Percentiles rank a stretch among this genome's conserved stretches.
Conservation (phyloP, 768 basidiomycete species). For the Macrolepiota dolichaula region DNA sequence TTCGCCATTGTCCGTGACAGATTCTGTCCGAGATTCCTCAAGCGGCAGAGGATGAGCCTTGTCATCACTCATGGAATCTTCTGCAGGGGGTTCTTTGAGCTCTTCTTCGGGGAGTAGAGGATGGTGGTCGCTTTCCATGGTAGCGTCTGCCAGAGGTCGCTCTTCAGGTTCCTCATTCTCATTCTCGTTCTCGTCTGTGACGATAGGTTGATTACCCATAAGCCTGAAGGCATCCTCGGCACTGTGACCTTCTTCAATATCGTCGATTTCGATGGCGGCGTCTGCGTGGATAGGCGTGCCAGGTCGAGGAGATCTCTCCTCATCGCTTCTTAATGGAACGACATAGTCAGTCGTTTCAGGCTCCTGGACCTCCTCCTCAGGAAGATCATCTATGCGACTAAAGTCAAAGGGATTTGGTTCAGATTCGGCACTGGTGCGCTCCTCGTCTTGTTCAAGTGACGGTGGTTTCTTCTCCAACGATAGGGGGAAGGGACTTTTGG, state of each 20-base stretch:
- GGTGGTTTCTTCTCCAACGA: slow-evolving; percentile 11
- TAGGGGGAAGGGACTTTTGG: slow-evolving; percentile 63
- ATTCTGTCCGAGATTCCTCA: neutral
- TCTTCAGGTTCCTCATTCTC: neutral
- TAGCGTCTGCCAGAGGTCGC: neutral
- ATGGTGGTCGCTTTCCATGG: neutral
- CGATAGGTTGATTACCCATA: slow-evolving; percentile 5
- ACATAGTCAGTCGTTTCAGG: neutral
- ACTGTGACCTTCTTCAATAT: neutral
- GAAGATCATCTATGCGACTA: neutral
- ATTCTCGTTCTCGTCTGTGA: neutral
- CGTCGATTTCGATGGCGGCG: neutral
- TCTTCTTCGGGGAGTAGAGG: neutral
- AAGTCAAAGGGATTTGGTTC: slow-evolving; percentile 12
- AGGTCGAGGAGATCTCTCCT: slow-evolving; percentile 1
- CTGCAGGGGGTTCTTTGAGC: neutral
- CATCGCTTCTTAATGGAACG: slow-evolving; percentile 9
- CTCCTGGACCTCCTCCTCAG: neutral
- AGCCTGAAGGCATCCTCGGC: slow-evolving; percentile 5
- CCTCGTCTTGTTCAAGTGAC: slow-evolving; percentile 23
- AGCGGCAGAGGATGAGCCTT: neutral
- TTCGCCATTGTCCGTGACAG: neutral
- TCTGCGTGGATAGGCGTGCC: neutral
- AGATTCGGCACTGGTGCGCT: slow-evolving; percentile 23
- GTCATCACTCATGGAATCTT: neutral